phyloP scores from a whole-genome alignment of 2,329 filamentous ascomycete genomes.

The Fusarium brachygibbosum region DNA sequence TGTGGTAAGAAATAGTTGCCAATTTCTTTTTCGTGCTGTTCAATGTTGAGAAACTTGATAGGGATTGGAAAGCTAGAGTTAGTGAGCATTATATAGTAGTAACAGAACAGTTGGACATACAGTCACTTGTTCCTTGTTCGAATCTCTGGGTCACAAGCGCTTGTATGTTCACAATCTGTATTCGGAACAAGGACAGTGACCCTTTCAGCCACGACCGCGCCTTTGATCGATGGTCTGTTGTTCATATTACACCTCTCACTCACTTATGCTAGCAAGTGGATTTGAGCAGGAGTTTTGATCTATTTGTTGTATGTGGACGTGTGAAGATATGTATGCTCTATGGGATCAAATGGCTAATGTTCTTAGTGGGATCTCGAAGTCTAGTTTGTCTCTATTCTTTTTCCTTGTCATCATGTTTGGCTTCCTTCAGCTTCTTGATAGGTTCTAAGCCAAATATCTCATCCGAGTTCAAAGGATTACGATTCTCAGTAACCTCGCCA shows the following conservation, averaged over 20 bases:
- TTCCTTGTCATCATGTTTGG: constrained; percentile 6
- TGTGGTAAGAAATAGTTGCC: background rate
- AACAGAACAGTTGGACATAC: background rate
- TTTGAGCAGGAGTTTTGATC: background rate
- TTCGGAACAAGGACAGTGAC: constrained; percentile 1
- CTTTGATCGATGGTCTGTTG: background rate
- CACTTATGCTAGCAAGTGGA: background rate
- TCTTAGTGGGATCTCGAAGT: background rate
- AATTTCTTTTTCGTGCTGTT: background rate
- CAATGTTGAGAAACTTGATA: background rate
- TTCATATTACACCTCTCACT: background rate
- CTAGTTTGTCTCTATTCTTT: constrained; percentile 2
- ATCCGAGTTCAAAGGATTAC: constrained; percentile 57
- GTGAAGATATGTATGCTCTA: constrained; percentile 12
- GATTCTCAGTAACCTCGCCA: constrained; percentile 63
- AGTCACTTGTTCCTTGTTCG: background rate
- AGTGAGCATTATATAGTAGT: background rate
- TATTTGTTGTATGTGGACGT: background rate
- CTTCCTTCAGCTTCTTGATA: constrained; percentile 53
- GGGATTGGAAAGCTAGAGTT: background rate
- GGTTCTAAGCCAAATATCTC: constrained; percentile 70
- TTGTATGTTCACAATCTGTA: background rate
- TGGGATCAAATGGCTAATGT: background rate
- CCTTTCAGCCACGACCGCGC: background rate
- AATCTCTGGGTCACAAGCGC: background rate